Conservation (phyloP, 2,329 filamentous ascomycete genomes). For the Pseudonectria buxi region DNA sequence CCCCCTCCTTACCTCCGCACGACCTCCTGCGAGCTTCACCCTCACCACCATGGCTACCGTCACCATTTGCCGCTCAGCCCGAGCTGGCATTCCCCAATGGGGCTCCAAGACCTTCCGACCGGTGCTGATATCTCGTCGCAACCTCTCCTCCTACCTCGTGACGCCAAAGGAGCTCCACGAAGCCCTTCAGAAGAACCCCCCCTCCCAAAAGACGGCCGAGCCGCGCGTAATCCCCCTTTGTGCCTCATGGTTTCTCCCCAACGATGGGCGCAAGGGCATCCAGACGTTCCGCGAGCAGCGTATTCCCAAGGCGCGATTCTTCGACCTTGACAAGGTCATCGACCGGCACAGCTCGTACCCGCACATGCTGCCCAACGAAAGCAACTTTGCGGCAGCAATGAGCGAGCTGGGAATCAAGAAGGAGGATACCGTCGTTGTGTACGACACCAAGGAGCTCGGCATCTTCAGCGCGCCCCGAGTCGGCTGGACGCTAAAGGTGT, state of each 20-base stretch:
- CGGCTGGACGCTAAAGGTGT: conserved; percentile 85
- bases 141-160: conserved; percentile 76
- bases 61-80: conserved; percentile 35
- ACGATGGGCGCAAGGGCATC: conserved; percentile 75
- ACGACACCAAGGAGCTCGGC: conserved; percentile 83
- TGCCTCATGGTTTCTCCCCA: conserved; percentile 94
- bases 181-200: conserved; percentile 75
- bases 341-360: conserved; percentile 85
- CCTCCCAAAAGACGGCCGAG: conserved; percentile 70
- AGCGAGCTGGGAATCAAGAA: conserved; percentile 76
- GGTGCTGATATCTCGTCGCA: conserved; percentile 22
- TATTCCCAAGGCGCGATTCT: conserved; percentile 88
- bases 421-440: conserved; percentile 89
- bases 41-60: conserved; percentile 35
- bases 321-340: conserved; percentile 88
- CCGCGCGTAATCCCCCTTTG: conserved; percentile 84
- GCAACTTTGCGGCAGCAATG: conserved; percentile 83
- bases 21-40: conserved; percentile 5
- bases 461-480: conserved; percentile 93
- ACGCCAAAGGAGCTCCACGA: conserved; percentile 74
- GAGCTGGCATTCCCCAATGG: conserved; percentile 34
- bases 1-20: conserved; percentile 2
- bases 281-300: conserved; percentile 74
- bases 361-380: conserved; percentile 85
- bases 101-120: conserved; percentile 26